Percentiles rank a stretch among this genome's conserved stretches.
phyloP scores from a whole-genome alignment of 306 rosid species.

The Corylus avellana region DNA sequence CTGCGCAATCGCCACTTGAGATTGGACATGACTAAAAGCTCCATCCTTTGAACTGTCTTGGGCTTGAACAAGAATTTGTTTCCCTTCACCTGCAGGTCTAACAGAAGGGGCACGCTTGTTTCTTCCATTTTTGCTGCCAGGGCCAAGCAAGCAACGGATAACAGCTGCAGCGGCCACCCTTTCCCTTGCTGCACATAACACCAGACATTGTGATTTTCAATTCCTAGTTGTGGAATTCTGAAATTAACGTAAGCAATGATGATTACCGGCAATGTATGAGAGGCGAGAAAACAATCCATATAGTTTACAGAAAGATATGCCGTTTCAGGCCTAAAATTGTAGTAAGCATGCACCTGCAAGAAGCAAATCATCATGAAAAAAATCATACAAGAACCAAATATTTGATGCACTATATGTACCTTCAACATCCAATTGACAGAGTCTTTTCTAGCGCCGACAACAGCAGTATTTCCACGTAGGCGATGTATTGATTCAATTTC shows the following conservation, averaged over 20 bases:
- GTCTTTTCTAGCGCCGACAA: conserved; percentile 34
- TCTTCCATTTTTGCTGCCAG: conserved; percentile 61
- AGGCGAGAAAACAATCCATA: conserved; percentile 19
- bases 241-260: too few species aligned
- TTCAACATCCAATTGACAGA: conserved; percentile 46
- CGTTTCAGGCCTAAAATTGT: conserved; percentile 45
- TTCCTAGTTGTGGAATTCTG: too few species aligned
- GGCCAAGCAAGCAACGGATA: conserved; percentile 49
- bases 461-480: conserved; percentile 15
- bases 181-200: conserved; percentile 37
- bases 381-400: neutral
- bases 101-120: conserved; percentile 39
- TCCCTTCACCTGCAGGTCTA: conserved; percentile 43
- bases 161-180: conserved; percentile 44
- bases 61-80: conserved; percentile 43
- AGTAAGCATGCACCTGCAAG: conserved; percentile 44
- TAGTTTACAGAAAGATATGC: conserved; percentile 44
- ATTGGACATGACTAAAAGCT: conserved; percentile 44
- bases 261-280: conserved; percentile 19
- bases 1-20: conserved; percentile 49
- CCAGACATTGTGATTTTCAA: neutral
- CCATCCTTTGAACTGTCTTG: conserved; percentile 51
- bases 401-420: conserved; percentile 18
- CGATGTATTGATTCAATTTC: conserved; percentile 20
- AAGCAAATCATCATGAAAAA: neutral